Percentiles rank a stretch among this genome's conserved stretches.
Evolutionary conservation across 345 rosid genomes (phyloP).

Genomic region (Boechera retrofracta): DNA sequence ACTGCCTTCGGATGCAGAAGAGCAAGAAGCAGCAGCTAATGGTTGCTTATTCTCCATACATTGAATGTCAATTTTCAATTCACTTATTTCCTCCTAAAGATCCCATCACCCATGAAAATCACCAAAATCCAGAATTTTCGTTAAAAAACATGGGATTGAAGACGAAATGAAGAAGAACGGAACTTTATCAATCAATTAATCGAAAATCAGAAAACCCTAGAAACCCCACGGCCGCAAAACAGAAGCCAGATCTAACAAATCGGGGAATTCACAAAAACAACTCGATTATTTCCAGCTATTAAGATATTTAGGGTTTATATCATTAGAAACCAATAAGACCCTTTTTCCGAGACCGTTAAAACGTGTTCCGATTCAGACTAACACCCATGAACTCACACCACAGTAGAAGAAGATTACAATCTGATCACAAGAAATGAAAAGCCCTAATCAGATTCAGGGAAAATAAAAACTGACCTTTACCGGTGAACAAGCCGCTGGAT

Average conservation of each 20-base stretch:
- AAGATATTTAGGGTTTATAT: conserved; percentile 43
- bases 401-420: conserved; percentile 23
- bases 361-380: conserved; percentile 9
- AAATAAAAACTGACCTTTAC: conserved; percentile 48
- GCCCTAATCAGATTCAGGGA: conserved; percentile 24
- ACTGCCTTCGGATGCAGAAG: conserved; percentile 78
- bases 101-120: conserved; percentile 34
- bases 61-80: conserved; percentile 56
- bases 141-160: neutral
- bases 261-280: conserved; percentile 42
- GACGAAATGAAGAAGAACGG: neutral
- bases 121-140: conserved; percentile 40
- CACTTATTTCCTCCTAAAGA: conserved; percentile 58
- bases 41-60: conserved; percentile 90
- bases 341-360: neutral
- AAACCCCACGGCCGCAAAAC: conserved; percentile 29
- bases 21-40: conserved; percentile 70
- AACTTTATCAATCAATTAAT: neutral
- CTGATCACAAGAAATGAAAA: conserved; percentile 35
- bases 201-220: conserved; percentile 5
- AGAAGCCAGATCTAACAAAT: conserved; percentile 59
- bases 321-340: neutral
- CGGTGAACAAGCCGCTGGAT: conserved; percentile 59
- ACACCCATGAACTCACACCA: conserved; percentile 28
- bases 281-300: conserved; percentile 8